Base-by-base conservation (phyloP, 768 basidiomycete genomes). In the Ramaria rubella region DNA sequence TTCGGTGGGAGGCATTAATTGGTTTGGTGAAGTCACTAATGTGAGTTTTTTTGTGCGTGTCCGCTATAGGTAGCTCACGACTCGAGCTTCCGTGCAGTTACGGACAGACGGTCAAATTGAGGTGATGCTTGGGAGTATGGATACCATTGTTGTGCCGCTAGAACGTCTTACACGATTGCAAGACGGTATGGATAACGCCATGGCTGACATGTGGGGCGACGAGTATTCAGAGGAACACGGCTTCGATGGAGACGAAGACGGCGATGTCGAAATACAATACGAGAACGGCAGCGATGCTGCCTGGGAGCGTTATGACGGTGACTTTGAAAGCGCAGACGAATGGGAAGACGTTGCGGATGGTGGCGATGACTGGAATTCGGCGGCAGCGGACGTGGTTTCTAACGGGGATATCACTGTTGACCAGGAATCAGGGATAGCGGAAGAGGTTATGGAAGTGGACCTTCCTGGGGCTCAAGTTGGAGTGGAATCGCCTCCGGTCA, bases 21-120 rank as follows among this genome's bases (percentile, higher is more conserved):
- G 94, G 94, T 82, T 90, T 54, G 94, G 94, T 23, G 90, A 95
- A 73, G 92, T 96, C 17, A 80, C 79, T 29, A 80, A 78, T 67
- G 92, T 82, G 70, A 49, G 81, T 69, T 24, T 17, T 5, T 59
- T 49, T 5, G 53, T 52, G 3, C 58, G 19, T 42, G 11, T 34
- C 14, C 23, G 30, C 43, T 54, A 17, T 26, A 23, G 15, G 34
- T 14, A 26, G 45, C 62, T 54, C n/a, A 44, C 48, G 5, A 17
- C 36, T 59, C 54, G 27, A 59, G n/a, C 52, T 44, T 56, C 15
- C 52, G 14, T 46, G 8, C 59, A 91, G 89, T 75, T 92, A n/a
- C 75, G 80, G 51, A 71, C 86, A 27, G 84, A 92, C 60, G 91
- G 90, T 14, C 78, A 78, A 4, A 78, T 89, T 24, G 81, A 87